A percentile compares a stretch with the other conserved stretches of the same genome.
Conservation (phyloP, 257 asterid species). For the Capsicum pubescens region DNA sequence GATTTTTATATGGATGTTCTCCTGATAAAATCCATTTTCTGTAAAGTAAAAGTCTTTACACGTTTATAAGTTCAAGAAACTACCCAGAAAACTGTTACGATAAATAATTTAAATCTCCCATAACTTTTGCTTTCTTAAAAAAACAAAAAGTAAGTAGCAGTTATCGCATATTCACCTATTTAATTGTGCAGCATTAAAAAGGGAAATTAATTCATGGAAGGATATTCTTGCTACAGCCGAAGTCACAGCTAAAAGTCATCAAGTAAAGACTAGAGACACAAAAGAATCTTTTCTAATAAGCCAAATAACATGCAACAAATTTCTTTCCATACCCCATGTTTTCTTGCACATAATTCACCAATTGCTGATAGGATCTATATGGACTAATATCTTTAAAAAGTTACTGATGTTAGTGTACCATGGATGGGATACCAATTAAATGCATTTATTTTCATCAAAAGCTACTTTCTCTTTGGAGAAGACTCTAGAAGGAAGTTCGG, state of each 20-base stretch:
- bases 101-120: neutral
- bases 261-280: conserved; percentile 4
- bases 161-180: neutral
- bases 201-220: neutral
- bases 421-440: neutral
- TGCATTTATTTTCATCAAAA: neutral
- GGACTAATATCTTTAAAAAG: neutral
- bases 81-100: neutral
- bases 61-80: neutral
- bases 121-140: conserved; percentile 10
- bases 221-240: conserved; percentile 4
- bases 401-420: neutral
- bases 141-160: neutral
- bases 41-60: neutral
- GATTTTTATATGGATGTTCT: neutral
- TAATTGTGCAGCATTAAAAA: neutral
- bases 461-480: neutral
- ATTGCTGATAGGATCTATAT: neutral
- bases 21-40: conserved; percentile 10
- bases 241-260: conserved; percentile 18
- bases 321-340: neutral
- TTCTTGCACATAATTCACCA: neutral
- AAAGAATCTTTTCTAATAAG: neutral
- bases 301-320: neutral
- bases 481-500: neutral